These are phyloP conservation scores for Multifurca ochricompacta DNA, from an alignment of 768 basidiomycete genomes.

Conservation along the genomic window DNA sequence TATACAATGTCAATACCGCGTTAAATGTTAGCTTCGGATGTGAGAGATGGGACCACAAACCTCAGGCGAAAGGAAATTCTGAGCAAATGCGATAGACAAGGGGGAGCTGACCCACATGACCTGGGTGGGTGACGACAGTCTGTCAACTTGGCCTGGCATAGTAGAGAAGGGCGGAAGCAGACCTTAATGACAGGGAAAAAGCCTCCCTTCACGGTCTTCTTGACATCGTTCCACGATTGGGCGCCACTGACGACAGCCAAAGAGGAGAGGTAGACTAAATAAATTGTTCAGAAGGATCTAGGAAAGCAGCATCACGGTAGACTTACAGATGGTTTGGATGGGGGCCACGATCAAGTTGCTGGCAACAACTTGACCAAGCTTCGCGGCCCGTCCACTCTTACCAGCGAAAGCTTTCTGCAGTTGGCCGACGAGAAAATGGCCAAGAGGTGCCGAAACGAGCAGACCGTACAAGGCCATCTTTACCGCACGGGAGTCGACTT, in stretches of 20 bases:
- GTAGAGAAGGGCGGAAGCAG: conserved; percentile 20
- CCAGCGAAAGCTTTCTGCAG: conserved; percentile 76
- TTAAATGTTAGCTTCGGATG: background rate
- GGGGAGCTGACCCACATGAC: conserved; percentile 78
- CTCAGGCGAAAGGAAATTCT: conserved; percentile 71
- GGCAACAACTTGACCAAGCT: conserved; percentile 64
- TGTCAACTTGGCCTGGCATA: background rate
- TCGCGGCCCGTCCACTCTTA: conserved; percentile 53
- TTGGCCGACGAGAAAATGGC: conserved; percentile 62
- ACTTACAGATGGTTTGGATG: conserved; percentile 59
- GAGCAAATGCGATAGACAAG: conserved; percentile 64
- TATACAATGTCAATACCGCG: conserved; percentile 23
- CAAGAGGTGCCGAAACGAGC: conserved; percentile 74
- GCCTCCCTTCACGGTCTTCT: conserved; percentile 60
- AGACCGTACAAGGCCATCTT: conserved; percentile 85
- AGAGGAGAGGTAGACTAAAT: conserved; percentile 59
- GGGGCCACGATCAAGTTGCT: conserved; percentile 74
- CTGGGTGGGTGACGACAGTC: conserved; percentile 30
- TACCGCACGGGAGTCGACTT: conserved; percentile 61
- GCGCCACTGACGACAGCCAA: conserved; percentile 85
- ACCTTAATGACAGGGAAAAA: conserved; percentile 72
- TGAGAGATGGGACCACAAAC: conserved; percentile 31
- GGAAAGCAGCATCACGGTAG: too few relatives aligned
- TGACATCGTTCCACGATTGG: conserved; percentile 51
- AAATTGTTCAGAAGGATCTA: too few relatives aligned